Percentiles rank a stretch among this genome's conserved stretches.
These are phyloP conservation scores for Herpetospermum pedunculosum DNA, from an alignment of 306 rosid genomes.

Conservation along the genomic window DNA sequence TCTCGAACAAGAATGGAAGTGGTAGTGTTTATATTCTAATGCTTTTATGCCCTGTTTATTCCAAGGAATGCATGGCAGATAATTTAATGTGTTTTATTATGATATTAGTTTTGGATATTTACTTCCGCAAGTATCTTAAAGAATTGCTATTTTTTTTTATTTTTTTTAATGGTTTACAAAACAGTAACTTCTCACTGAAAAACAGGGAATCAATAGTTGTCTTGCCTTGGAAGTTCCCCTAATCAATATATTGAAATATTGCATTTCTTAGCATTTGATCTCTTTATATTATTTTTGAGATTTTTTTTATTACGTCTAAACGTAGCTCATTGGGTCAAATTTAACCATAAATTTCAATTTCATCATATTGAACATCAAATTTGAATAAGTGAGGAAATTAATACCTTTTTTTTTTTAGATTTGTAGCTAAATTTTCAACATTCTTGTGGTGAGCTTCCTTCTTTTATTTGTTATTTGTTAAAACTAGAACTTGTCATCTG, in stretches of 20 bases:
- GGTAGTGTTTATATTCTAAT: conserved; percentile 33
- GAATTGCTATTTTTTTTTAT: background rate
- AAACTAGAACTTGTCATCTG: conserved; percentile 14
- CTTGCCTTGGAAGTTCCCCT: background rate
- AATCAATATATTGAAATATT: background rate
- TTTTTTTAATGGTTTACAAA: background rate
- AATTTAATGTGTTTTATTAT: background rate
- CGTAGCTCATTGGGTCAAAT: background rate
- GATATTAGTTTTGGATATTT: background rate
- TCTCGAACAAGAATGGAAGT: conserved; percentile 99
- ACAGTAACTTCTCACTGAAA: background rate
- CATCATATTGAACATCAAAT: background rate
- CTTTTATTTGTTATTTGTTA: conserved; percentile 5
- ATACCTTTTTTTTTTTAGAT: background rate
- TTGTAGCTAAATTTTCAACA: background rate
- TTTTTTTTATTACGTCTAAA: background rate
- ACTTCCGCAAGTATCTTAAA: background rate
- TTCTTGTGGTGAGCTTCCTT: background rate
- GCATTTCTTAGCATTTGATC: background rate
- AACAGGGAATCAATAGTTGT: background rate
- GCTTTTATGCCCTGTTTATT: conserved; percentile 4
- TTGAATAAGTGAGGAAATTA: background rate
- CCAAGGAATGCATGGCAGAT: background rate
- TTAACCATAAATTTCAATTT: background rate
- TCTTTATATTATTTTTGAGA: background rate